Evolutionary conservation across 306 rosid genomes (phyloP).

Genomic region (Hylodesmum podocarpum): DNA sequence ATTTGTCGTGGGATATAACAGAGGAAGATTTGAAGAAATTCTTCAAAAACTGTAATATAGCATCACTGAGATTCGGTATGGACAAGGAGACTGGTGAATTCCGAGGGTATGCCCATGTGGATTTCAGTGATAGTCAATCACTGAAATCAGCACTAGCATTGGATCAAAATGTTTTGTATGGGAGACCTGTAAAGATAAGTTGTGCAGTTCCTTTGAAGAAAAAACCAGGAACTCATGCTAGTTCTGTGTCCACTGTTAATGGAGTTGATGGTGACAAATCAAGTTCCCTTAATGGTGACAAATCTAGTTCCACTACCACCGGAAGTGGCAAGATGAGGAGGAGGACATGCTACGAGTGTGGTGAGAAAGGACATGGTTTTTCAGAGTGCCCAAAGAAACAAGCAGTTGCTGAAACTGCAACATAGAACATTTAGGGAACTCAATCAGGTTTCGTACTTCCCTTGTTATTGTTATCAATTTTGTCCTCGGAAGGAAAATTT

Average conservation of each 20-base stretch:
- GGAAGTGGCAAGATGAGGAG: slow-evolving; percentile 68
- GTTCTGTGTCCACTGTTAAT: slow-evolving; percentile 17
- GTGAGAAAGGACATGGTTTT: slow-evolving; percentile 82
- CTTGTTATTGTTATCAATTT: neutral
- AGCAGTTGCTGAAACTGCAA: slow-evolving; percentile 33
- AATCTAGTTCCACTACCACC: slow-evolving; percentile 23
- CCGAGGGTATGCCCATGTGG: slow-evolving; percentile 81
- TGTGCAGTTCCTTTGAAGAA: slow-evolving; percentile 83
- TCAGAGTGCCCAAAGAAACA: slow-evolving; percentile 71
- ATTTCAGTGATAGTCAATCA: slow-evolving; percentile 64
- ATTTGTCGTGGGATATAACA: slow-evolving; percentile 81
- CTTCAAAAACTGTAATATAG: slow-evolving; percentile 60
- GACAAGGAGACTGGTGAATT: slow-evolving; percentile 90
- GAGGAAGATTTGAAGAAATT: slow-evolving; percentile 75
- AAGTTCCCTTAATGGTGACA: slow-evolving; percentile 19
- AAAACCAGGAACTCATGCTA: slow-evolving; percentile 32
- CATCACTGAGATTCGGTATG: slow-evolving; percentile 64
- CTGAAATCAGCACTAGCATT: slow-evolving; percentile 62
- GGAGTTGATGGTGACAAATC: neutral
- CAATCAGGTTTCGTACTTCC: slow-evolving; percentile 1
- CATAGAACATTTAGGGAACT: slow-evolving; percentile 23
- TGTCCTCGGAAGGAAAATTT: neutral
- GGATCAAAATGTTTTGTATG: slow-evolving; percentile 65
- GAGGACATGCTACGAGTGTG: slow-evolving; percentile 86
- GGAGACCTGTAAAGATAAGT: slow-evolving; percentile 73